Percentiles rank a stretch among this genome's conserved stretches.
Conservation (phyloP, 192 early-diverging fungal genomes). For the Coemansia sp. region DNA sequence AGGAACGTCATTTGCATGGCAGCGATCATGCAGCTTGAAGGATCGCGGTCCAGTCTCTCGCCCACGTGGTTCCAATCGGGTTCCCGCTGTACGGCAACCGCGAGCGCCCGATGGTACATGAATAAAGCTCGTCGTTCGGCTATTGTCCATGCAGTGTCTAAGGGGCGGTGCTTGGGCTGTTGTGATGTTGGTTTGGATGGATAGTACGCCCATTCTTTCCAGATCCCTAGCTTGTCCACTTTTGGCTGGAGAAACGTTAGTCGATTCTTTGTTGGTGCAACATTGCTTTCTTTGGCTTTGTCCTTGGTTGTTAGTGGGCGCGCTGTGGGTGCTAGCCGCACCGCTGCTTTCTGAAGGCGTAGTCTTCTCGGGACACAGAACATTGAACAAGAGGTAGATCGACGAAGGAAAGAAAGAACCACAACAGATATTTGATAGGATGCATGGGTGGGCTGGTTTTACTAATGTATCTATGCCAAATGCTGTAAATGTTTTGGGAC, state of each 20-base stretch:
- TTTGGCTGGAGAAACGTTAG: too few species aligned
- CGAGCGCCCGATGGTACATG: conserved; percentile 11
- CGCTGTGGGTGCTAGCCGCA: neutral
- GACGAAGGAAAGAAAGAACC: too few species aligned
- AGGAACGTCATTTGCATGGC: conserved; percentile 3
- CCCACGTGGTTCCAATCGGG: conserved; percentile 20
- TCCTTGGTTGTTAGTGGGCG: neutral
- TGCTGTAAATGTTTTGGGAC: too few species aligned
- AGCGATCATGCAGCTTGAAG: conserved; percentile 15
- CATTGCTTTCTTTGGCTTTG: neutral
- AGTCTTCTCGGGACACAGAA: too few species aligned
- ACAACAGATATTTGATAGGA: too few species aligned
- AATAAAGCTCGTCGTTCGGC: conserved; percentile 29
- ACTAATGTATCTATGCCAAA: too few species aligned
- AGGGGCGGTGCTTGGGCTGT: neutral
- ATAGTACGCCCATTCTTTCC: too few species aligned
- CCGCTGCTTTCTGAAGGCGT: too few species aligned
- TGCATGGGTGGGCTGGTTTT: too few species aligned
- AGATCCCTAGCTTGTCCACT: too few species aligned
- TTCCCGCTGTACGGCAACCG: neutral
- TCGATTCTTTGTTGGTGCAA: too few species aligned
- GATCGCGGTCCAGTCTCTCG: conserved; percentile 3
- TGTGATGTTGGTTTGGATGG: neutral
- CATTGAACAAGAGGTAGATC: too few species aligned
- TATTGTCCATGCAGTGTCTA: conserved; percentile 15